Evolutionary conservation across 2,329 filamentous ascomycete genomes (phyloP).

Genomic region (Sphaceloma murrayae): DNA sequence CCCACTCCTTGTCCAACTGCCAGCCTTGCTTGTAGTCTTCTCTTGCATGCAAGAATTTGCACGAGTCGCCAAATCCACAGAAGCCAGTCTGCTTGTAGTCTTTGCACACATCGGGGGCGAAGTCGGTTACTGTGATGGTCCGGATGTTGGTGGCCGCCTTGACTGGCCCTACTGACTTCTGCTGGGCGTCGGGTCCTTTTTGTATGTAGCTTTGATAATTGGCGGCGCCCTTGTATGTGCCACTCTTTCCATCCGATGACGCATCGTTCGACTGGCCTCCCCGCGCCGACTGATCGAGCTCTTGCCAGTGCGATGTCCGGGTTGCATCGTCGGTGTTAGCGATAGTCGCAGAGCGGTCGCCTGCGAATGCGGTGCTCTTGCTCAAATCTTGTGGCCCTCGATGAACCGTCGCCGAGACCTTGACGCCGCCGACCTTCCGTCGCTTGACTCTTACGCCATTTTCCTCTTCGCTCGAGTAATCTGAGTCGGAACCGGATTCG

Average conservation of each 20-base stretch:
- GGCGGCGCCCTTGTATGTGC: slow-evolving; percentile 67
- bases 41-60: slow-evolving; percentile 69
- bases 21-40: slow-evolving; percentile 84
- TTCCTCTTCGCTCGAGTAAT: slow-evolving; percentile 67
- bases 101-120: slow-evolving; percentile 87
- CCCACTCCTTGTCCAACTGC: slow-evolving; percentile 94
- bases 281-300: slow-evolving; percentile 48
- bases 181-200: slow-evolving; percentile 65
- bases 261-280: slow-evolving; percentile 15
- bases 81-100: slow-evolving; percentile 78
- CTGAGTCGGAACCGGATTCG: slow-evolving; percentile 45
- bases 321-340: slow-evolving; percentile 75
- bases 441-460: slow-evolving; percentile 69
- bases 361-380: slow-evolving; percentile 39
- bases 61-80: slow-evolving; percentile 66
- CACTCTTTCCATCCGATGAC: slow-evolving; percentile 34
- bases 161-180: slow-evolving; percentile 62
- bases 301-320: slow-evolving; percentile 81
- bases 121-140: slow-evolving; percentile 83
- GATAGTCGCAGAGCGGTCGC: slow-evolving; percentile 54
- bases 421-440: slow-evolving; percentile 57
- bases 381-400: slow-evolving; percentile 29
- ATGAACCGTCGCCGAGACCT: slow-evolving; percentile 55
- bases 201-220: slow-evolving; percentile 66
- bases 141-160: slow-evolving; percentile 85